Base-by-base conservation (phyloP, 768 basidiomycete species). In the Collybia mongolica region DNA sequence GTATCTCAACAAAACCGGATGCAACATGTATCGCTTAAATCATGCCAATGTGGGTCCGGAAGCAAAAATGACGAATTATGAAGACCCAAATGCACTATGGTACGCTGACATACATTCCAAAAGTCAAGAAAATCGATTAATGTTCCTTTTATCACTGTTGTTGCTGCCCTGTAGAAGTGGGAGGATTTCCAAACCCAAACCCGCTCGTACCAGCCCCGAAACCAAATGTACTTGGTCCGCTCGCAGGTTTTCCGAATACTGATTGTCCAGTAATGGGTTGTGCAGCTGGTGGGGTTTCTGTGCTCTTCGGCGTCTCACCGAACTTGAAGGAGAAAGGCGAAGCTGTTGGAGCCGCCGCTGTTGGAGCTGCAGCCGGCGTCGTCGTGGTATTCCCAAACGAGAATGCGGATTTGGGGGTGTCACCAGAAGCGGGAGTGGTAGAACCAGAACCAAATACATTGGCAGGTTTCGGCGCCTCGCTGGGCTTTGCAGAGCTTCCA, bases 221-320 rank as follows among this genome's bases (percentile, higher is more conserved):
- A 23, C 67, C 68, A 54, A 72, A 67, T 8, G 65, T 55, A 51
- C 60, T 65, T 1, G 66, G 39, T 19, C 54, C 52, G 20, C 49
- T 37, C 5, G 54, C 38, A 18, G 57, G 40, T 20, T 54, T 58
- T 22, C 38, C 57, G 42, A 64, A 64, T 4, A 46, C 42, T 17
- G 53, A 59, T 39, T 56, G 44, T 32, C 44, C 58, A 50, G 54
- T 38, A 19, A 61, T 40, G 47, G 65, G 59, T 19, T 72, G 65
- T 15, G 69, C 66, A 28, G 63, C 38, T 37, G 61, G 61, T 18
- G 64, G 48, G 14, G 67, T 60, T 9, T 59, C 56, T 8, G 54
- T 46, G 12, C 60, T 50, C 39, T 59, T 61, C 14, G 45, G 18
- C 8, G 52, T 20, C 35, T 55, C 53, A 37, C 51, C 55, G 17